phyloP scores from a whole-genome alignment of 352 stramenopile species.

The Albugo laibachii region DNA sequence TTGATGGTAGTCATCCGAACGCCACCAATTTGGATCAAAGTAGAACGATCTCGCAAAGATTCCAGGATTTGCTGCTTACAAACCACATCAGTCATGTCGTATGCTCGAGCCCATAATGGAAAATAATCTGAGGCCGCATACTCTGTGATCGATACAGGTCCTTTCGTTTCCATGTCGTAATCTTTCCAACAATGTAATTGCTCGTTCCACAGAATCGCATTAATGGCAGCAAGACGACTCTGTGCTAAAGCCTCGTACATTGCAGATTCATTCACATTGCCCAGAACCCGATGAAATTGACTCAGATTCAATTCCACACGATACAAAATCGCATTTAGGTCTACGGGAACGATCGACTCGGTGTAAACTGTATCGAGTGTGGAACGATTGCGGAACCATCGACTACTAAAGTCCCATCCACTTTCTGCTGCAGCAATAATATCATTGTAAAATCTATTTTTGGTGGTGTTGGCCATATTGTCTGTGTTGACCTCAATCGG shows the following conservation, averaged over 20 bases:
- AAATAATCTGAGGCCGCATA: conserved; percentile 11
- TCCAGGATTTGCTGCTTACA: conserved; percentile 4
- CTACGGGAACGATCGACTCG: conserved; percentile 15
- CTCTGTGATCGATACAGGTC: conserved; percentile 2
- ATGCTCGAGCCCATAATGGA: conserved; percentile 14
- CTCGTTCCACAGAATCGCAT: conserved; percentile 15
- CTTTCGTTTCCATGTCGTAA: conserved; percentile 6
- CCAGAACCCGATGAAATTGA: conserved; percentile 8
- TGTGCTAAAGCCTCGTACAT: conserved; percentile 5
- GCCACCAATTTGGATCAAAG: conserved; percentile 14
- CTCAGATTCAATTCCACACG: conserved; percentile 16
- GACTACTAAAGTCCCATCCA: conserved; percentile 19
- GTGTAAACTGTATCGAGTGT: conserved; percentile 13
- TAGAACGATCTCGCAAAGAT: conserved; percentile 9
- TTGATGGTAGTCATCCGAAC: conserved; percentile 13
- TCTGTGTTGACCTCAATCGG: not conserved
- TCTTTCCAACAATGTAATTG: conserved; percentile 12
- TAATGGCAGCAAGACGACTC: conserved; percentile 8
- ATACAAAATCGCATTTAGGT: conserved; percentile 27
- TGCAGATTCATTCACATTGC: conserved; percentile 1
- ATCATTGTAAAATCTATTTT: conserved; percentile 5
- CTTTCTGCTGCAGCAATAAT: conserved; percentile 13
- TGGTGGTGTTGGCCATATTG: not conserved
- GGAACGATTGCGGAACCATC: conserved; percentile 11
- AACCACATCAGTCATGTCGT: conserved; percentile 2